Evolutionary conservation across 371 early-diverging fungal genomes (phyloP).

Genomic region (Saksenaea vasiformis): DNA sequence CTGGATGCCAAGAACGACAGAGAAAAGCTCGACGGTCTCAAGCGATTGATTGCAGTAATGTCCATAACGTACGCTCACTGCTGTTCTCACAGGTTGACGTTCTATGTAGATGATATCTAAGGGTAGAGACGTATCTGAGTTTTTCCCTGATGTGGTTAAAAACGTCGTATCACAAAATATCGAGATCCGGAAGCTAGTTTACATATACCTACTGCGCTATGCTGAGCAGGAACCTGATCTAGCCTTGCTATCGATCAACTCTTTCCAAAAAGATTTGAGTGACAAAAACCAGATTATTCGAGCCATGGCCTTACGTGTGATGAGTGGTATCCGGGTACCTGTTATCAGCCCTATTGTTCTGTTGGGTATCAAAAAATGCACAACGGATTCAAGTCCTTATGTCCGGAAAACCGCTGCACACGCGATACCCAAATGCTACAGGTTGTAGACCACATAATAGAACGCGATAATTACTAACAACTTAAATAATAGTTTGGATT

Average conservation of each 20-base stretch:
- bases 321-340: conserved; percentile 92
- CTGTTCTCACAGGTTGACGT: background rate
- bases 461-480: background rate
- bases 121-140: conserved; percentile 90
- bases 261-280: conserved; percentile 94
- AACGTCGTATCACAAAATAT: conserved; percentile 91
- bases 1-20: conserved; percentile 86
- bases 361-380: conserved; percentile 85
- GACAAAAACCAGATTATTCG: conserved; percentile 92
- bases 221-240: conserved; percentile 96
- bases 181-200: conserved; percentile 92
- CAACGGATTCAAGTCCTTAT: conserved; percentile 86
- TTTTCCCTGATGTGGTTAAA: conserved; percentile 96
- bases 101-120: conserved; percentile 79
- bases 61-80: background rate
- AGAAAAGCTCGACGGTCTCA: conserved; percentile 91
- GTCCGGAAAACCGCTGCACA: conserved; percentile 93
- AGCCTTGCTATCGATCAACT: conserved; percentile 92
- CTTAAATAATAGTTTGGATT: conserved; percentile 68
- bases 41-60: conserved; percentile 84
- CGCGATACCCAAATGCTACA: conserved; percentile 86
- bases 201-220: conserved; percentile 91
- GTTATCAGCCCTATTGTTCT: conserved; percentile 89
- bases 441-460: conserved; percentile 25
- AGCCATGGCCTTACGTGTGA: conserved; percentile 92